Conservation (phyloP, 164 flowering plant genomes). For the Vitis amurensis region DNA sequence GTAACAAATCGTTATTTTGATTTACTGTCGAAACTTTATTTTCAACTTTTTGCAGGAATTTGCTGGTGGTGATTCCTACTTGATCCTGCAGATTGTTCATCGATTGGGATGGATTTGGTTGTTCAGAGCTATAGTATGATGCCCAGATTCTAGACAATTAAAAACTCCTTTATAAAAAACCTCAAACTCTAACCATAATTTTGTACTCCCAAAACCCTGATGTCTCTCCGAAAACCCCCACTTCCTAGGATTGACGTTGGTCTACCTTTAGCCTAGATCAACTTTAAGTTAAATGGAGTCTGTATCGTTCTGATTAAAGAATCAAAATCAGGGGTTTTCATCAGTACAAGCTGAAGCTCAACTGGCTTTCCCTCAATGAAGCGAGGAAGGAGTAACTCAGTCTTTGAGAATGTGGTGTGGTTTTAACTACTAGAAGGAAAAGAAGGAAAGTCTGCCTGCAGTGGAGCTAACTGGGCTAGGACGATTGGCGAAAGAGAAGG, state of each 20-base stretch:
- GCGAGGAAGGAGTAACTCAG: slow-evolving; percentile 74
- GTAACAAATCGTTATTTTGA: too few species aligned
- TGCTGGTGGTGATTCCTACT: too few species aligned
- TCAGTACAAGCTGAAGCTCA: slow-evolving; percentile 88
- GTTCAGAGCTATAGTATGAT: too few species aligned
- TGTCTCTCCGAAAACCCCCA: slow-evolving; percentile 66
- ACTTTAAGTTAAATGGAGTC: too few species aligned
- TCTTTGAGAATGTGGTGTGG: slow-evolving; percentile 77
- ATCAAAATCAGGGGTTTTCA: slow-evolving; percentile 63
- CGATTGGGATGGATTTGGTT: too few species aligned
- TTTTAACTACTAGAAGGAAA: slow-evolving; percentile 85
- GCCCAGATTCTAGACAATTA: too few species aligned
- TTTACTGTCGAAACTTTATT: too few species aligned
- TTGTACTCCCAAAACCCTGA: slow-evolving; percentile 4
- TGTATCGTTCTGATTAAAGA: neutral
- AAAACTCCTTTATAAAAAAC: too few species aligned
- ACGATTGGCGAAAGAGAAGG: slow-evolving; percentile 64
- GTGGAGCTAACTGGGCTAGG: slow-evolving; percentile 88
- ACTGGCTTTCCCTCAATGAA: slow-evolving; percentile 88
- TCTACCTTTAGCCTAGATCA: too few species aligned
- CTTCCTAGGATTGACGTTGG: slow-evolving; percentile 32
- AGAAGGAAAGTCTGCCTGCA: slow-evolving; percentile 66
- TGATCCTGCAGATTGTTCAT: too few species aligned
- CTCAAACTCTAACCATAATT: too few species aligned
- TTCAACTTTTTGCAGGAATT: too few species aligned